A percentile compares a stretch with the other conserved stretches of the same genome.
Evolutionary conservation across 2,329 filamentous ascomycete species (phyloP).

Genomic region (Aspergillus spinulosporus): DNA sequence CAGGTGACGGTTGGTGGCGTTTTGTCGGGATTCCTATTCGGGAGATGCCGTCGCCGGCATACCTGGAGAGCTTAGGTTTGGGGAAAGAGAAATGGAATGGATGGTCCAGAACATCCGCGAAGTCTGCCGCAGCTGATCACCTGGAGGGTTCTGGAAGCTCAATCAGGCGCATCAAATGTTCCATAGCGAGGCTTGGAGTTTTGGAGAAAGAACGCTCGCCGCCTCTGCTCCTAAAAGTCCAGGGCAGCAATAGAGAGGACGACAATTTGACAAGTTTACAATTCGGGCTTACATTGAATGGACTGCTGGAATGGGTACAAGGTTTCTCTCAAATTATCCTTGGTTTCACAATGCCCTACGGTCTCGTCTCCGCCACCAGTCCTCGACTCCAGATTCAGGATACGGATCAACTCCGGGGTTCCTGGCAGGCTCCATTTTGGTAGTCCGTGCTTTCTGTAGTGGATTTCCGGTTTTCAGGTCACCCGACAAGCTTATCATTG

Average conservation of each 20-base stretch:
- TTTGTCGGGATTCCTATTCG: constrained; percentile 17
- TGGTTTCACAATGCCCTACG: neutral
- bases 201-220: constrained; percentile 10
- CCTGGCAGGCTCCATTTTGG: constrained; percentile 11
- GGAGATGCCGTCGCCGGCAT: constrained; percentile 21
- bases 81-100: constrained; percentile 1
- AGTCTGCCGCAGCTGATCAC: constrained; percentile 11
- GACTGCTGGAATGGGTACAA: neutral
- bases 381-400: neutral
- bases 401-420: constrained; percentile 4
- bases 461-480: constrained; percentile 1
- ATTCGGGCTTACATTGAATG: neutral
- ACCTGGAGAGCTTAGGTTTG: constrained; percentile 13
- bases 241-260: neutral
- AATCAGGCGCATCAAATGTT: constrained; percentile 12
- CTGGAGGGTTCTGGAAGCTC: constrained; percentile 19
- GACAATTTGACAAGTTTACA: neutral
- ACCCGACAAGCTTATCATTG: constrained; percentile 18
- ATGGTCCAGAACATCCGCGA: constrained; percentile 12
- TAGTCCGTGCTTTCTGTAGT: constrained; percentile 12
- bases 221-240: neutral
- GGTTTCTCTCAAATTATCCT: neutral
- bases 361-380: neutral
- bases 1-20: constrained; percentile 2
- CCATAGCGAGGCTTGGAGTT: constrained; percentile 6